Conservation (phyloP, 2,329 filamentous ascomycete species). For the Chrysoporthe cubensis region DNA sequence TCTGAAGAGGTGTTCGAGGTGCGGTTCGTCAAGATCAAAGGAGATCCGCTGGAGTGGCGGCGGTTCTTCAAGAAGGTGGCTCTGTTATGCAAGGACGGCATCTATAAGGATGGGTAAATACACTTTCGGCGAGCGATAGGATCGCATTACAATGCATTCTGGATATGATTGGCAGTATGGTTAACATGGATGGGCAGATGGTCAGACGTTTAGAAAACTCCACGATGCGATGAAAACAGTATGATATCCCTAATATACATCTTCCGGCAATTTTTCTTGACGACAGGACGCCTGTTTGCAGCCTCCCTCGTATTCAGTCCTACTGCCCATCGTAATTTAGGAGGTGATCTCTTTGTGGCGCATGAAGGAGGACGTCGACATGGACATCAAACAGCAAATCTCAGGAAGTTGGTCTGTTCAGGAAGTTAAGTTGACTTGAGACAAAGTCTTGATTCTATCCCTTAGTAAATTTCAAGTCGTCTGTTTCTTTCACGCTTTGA, state of each 20-base stretch:
- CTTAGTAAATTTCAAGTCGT: no score
- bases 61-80: constrained; percentile 97
- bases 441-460: no score
- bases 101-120: constrained; percentile 61
- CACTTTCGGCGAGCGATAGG: neutral
- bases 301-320: no score
- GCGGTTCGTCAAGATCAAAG: constrained; percentile 90
- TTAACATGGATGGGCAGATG: neutral
- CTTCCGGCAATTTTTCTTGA: no score
- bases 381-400: no score
- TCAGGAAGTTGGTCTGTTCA: no score
- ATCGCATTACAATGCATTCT: neutral
- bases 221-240: neutral
- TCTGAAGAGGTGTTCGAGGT: constrained; percentile 74
- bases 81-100: constrained; percentile 81
- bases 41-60: constrained; percentile 95
- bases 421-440: no score
- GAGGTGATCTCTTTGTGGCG: no score
- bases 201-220: neutral
- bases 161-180: neutral
- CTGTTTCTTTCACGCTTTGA: no score
- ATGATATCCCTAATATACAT: neutral
- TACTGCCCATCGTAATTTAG: no score
- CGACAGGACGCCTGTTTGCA: no score
- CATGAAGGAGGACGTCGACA: no score